These are phyloP conservation scores for Aegilops speltoides DNA, from an alignment of 176 grass and related monocot genomes.

Conservation along the genomic window DNA sequence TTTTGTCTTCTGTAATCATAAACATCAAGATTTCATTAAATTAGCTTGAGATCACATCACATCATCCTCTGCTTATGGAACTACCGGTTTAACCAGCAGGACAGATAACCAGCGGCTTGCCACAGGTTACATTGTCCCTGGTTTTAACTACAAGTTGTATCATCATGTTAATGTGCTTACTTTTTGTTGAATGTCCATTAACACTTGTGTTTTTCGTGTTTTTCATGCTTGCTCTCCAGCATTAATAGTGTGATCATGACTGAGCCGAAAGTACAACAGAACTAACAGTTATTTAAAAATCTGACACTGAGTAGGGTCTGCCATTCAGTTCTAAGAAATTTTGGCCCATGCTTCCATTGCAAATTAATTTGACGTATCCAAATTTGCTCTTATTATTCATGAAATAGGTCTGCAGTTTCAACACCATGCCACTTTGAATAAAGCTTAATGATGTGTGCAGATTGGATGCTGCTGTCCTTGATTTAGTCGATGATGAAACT, in stretches of 20 bases:
- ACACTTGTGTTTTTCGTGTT: not conserved
- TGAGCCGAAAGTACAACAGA: too few species aligned
- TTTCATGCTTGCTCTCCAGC: not conserved
- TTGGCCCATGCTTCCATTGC: not conserved
- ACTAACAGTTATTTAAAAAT: too few species aligned
- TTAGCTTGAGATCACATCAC: not conserved
- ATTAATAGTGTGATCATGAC: too few species aligned
- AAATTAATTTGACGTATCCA: not conserved
- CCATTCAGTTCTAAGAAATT: not conserved
- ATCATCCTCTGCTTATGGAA: not conserved
- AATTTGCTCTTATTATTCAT: conserved; percentile 7
- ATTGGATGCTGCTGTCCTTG: conserved; percentile 91
- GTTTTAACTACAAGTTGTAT: not conserved
- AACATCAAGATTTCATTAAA: not conserved
- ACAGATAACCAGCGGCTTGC: not conserved
- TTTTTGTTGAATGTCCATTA: not conserved
- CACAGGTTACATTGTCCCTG: not conserved
- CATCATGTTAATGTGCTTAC: not conserved
- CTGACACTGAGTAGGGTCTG: conserved; percentile 7
- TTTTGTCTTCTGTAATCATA: conserved; percentile 12
- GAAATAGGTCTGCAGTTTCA: not conserved
- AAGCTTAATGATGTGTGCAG: conserved; percentile 46
- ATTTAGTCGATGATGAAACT: conserved; percentile 92
- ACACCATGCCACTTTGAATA: not conserved
- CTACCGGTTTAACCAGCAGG: not conserved